These are phyloP conservation scores for Colletotrichum endophyticum DNA, from an alignment of 2,329 filamentous ascomycete genomes.

Conservation along the genomic window DNA sequence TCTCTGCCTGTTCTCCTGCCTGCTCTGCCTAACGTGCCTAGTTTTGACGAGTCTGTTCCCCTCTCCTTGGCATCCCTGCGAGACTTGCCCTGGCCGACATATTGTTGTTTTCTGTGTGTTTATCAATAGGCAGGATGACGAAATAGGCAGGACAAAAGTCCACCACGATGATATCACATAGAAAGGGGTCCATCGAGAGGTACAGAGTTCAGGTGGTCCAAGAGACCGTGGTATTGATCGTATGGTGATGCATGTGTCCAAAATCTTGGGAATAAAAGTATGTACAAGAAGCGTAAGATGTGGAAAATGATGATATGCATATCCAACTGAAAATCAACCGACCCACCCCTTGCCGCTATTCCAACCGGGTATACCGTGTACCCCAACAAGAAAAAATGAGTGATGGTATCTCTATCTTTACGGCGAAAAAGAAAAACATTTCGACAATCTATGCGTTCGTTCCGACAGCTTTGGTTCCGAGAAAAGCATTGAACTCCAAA, in stretches of 20 bases:
- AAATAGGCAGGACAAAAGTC: background rate
- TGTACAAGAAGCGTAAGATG: conserved; percentile 2
- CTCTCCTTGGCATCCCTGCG: background rate
- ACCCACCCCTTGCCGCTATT: background rate
- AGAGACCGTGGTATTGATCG: background rate
- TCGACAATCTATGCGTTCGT: conserved; percentile 1
- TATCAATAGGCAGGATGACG: background rate
- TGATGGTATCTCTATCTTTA: background rate
- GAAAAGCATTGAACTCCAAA: background rate
- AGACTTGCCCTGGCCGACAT: background rate
- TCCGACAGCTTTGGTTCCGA: background rate
- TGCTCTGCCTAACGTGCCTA: background rate
- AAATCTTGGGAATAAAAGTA: background rate
- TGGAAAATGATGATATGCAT: background rate
- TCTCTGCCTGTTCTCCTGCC: background rate
- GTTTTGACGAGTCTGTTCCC: background rate
- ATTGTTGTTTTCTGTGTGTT: background rate
- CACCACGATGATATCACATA: background rate
- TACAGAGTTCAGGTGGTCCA: background rate
- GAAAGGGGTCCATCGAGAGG: background rate
- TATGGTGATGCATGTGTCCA: background rate
- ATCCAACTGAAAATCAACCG: background rate
- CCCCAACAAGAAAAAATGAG: background rate
- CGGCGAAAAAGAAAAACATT: background rate
- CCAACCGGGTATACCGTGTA: background rate